Percentiles rank a stretch among this genome's conserved stretches.
These are phyloP conservation scores for Prunella vulgaris DNA, from an alignment of 257 asterid species.

Conservation along the genomic window DNA sequence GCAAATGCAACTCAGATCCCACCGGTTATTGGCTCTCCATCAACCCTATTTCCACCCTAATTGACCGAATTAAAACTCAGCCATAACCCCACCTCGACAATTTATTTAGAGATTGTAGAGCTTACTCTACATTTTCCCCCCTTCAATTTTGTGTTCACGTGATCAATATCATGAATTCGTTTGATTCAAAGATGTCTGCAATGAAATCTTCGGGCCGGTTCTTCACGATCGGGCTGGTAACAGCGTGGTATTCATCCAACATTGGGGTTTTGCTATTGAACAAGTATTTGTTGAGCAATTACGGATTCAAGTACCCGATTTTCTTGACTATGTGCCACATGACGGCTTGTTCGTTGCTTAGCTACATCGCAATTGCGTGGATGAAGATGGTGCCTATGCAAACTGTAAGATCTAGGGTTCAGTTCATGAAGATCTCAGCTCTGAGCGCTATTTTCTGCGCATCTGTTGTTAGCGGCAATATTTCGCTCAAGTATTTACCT, in stretches of 20 bases:
- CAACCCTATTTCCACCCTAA: slow-evolving; percentile 25
- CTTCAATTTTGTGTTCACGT: slow-evolving; percentile 7
- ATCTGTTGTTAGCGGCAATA: slow-evolving; percentile 82
- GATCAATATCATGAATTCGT: slow-evolving; percentile 5
- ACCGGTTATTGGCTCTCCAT: slow-evolving; percentile 5
- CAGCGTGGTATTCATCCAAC: slow-evolving; percentile 85
- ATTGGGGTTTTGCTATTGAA: slow-evolving; percentile 76
- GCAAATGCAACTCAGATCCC: slow-evolving; percentile 33
- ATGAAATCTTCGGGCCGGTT: slow-evolving; percentile 54
- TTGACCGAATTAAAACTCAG: slow-evolving; percentile 9
- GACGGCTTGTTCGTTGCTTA: slow-evolving; percentile 81
- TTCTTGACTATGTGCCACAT: slow-evolving; percentile 86
- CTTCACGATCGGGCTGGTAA: slow-evolving; percentile 67
- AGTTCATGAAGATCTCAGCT: slow-evolving; percentile 77
- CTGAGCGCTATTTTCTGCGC: slow-evolving; percentile 70
- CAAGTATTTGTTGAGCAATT: slow-evolving; percentile 80
- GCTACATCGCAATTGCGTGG: slow-evolving; percentile 92
- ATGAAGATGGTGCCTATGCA: slow-evolving; percentile 89
- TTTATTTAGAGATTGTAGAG: slow-evolving; percentile 4
- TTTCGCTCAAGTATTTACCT: slow-evolving; percentile 76
- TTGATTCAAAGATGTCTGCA: slow-evolving; percentile 30
- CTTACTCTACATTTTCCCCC: neutral
- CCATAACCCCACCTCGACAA: neutral
- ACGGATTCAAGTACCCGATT: slow-evolving; percentile 89
- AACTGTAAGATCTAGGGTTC: slow-evolving; percentile 80